Base-by-base conservation (phyloP, 129 eudicot species). In the sunflower (Helianthus annuus) region DNA sequence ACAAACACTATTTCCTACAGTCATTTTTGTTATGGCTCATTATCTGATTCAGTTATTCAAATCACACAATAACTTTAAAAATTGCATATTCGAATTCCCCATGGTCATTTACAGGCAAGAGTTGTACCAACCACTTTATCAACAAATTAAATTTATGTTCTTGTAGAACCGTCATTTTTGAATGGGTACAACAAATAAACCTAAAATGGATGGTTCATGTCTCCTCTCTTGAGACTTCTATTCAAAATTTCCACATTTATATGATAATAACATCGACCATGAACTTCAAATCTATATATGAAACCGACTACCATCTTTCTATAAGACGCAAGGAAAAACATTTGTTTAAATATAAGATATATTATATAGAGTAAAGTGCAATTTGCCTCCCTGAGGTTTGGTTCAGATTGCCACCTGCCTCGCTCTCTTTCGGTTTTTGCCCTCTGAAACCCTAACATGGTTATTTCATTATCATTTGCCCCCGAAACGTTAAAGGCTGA, bases 1-100 rank as follows among this genome's bases (percentile, higher is more conserved):
- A 13, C 58, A 53, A n/a, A 53, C 58, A 17, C 60, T 54, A 16
- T 49, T 54, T 54, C 60, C 60, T 54, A 16, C 60, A 54, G 29
- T 19, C 17, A 10, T 54, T 17, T 54, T 7, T n/a, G 15, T n/a
- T n/a, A 15, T 5, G 4, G 27, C 53, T 48, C n/a, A 48, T 3
- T 49, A 49, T 49, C 16, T 49, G 17, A 49, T 49, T 49, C 17
- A n/a, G 3, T 12, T 10, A 49, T 12, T 49, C 55, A 49, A 14
- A 49, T 49, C 55, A 49, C 55, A 49, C 12, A 49, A 49, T 14
- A 14, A 49, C 17, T n/a, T 49, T 49, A 4, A 49, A 49, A 49
- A 49, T 49, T 49, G 55, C 17, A 13, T 49, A 49, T 49, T 15
- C 55, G 13, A 49, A 12, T 49, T 12, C 55, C 55, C 1, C 17